Conservation (phyloP, 228 moss, liverwort and hornwort genomes). For the Sphagnum fallax region DNA sequence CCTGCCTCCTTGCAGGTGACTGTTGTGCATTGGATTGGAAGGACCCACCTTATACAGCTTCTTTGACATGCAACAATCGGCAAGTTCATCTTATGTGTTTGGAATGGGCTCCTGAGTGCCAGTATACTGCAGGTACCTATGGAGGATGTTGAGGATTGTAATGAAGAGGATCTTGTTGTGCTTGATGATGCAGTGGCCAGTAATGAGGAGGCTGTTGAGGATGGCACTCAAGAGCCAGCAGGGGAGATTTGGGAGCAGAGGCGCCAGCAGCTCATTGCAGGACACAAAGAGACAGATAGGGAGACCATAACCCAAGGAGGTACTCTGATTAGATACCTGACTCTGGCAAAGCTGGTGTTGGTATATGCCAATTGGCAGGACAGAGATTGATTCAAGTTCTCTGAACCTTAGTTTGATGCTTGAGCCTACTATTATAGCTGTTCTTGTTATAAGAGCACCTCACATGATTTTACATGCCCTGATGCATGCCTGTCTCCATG, state of each 20-base stretch:
- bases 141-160: slow-evolving; percentile 33
- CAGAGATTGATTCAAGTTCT: neutral
- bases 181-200: slow-evolving; percentile 39
- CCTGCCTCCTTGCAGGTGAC: neutral
- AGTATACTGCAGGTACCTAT: slow-evolving; percentile 17
- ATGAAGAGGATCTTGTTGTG: slow-evolving; percentile 45
- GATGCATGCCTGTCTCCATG: too few relatives aligned
- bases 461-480: too few relatives aligned
- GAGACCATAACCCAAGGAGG: slow-evolving; percentile 10
- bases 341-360: slow-evolving; percentile 8
- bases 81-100: neutral
- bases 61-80: too few relatives aligned
- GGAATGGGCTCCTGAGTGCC: neutral
- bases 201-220: slow-evolving; percentile 1
- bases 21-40: neutral
- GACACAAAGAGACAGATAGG: slow-evolving; percentile 41
- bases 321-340: slow-evolving; percentile 13
- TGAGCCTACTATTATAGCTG: slow-evolving; percentile 25
- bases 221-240: slow-evolving; percentile 31
- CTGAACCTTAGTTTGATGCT: slow-evolving; percentile 17
- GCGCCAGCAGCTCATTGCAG: slow-evolving; percentile 27
- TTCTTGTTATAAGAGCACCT: slow-evolving; percentile 20
- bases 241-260: slow-evolving; percentile 48
- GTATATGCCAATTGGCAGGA: neutral
- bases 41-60: too few relatives aligned